Evolutionary conservation across 2,329 filamentous ascomycete genomes (phyloP), one percentile per base, ranked within the genome.

Genomic region (Penicillium olsonii): DNA sequence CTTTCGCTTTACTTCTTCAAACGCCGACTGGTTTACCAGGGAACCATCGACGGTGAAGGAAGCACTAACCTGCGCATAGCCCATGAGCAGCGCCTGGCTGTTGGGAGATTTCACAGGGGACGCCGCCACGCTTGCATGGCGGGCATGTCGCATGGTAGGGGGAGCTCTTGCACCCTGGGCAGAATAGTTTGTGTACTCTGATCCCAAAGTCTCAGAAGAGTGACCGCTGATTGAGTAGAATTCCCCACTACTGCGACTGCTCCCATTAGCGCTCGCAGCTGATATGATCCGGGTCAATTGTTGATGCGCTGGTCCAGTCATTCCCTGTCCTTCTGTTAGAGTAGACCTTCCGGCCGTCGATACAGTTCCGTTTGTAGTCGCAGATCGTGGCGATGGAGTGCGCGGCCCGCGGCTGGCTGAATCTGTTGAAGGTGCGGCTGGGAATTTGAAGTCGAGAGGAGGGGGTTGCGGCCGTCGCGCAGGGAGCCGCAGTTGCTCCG

Each of bases 201-300:
- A 99, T 10, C 87, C 87, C 40, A 97, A 69, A 3, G 94, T 99
- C 69, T 99, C 94, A 14, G 88, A 90, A 6, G 94, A 97, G 65
- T 96, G 87, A 67, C 97, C 96, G 75, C 92, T 96, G 68, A 92
- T 75, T 1, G 92, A 92, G 69, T 96, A 97, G 63, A 97, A 95
- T 64, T 99, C 94, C 45, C 88, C 88, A 67, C 94, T 99, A 56
- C 90, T 96, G 61, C 94, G 81, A 19, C 90, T 91, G 22, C 92
- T 97, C 45, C 83, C 84, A 52, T 83, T 82, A 57, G 88, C 78
- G 61, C 89, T 95, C 14, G 87, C 86, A 26, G 87, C 86, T 3
- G 91, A 90, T 45, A 95, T 77, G 43, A 95, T 84, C 42, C 73
- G 60, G 77, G 81, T 61, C 84, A 88, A 55, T 73, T 75, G 72